phyloP scores from a whole-genome alignment of 495 filamentous ascomycete genomes.

The Podospora tetraspora region DNA sequence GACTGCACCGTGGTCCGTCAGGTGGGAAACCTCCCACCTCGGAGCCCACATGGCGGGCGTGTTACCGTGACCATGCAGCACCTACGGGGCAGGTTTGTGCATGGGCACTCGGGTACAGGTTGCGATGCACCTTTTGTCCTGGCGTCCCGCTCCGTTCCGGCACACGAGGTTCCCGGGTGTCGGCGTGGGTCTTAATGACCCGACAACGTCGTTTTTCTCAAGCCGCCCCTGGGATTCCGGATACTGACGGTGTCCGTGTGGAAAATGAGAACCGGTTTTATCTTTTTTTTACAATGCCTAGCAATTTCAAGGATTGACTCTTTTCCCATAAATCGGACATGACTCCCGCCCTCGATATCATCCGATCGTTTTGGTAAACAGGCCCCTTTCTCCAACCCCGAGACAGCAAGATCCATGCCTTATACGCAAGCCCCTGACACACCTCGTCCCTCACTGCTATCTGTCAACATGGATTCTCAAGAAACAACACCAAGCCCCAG shows the following conservation, averaged over 20 bases:
- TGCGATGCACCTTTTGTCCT: slow-evolving; percentile 3
- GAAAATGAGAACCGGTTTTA: background rate
- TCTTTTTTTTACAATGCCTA: background rate
- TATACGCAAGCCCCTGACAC: background rate
- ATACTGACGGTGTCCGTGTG: background rate
- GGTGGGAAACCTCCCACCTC: background rate
- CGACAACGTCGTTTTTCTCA: background rate
- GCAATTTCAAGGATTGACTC: background rate
- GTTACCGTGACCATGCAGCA: background rate
- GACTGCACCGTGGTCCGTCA: background rate
- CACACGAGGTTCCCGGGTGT: slow-evolving; percentile 10
- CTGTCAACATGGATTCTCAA: background rate
- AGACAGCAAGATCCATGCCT: background rate
- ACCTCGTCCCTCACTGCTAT: background rate
- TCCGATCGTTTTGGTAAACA: background rate
- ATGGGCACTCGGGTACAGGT: slow-evolving; percentile 1
- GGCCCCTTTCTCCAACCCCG: background rate
- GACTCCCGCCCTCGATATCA: background rate
- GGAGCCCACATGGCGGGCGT: background rate
- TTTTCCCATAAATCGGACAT: background rate
- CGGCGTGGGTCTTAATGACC: slow-evolving; percentile 20
- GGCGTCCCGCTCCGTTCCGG: background rate
- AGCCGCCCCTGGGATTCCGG: background rate
- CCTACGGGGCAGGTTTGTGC: background rate
- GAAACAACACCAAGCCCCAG: background rate